These are phyloP conservation scores for Suillus subalutaceus DNA, from an alignment of 768 basidiomycete species.

Conservation along the genomic window DNA sequence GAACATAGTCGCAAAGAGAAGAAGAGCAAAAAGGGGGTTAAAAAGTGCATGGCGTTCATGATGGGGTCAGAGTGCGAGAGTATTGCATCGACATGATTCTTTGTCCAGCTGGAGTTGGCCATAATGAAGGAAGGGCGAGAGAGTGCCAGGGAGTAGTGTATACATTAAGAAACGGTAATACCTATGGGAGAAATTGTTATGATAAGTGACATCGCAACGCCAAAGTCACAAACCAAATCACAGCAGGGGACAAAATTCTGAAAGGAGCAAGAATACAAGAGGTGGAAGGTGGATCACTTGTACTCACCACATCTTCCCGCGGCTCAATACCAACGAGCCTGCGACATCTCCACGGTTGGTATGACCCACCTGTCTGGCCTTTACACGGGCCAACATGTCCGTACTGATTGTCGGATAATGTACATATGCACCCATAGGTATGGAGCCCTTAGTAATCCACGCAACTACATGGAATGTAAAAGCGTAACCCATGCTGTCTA, in stretches of 20 bases:
- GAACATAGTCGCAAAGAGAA: conserved; percentile 25
- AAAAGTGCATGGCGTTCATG: conserved; percentile 49
- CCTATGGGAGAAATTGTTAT: conserved; percentile 37
- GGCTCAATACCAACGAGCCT: conserved; percentile 52
- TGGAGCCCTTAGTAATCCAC: conserved; percentile 49
- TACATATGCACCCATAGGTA: conserved; percentile 87
- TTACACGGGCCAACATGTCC: conserved; percentile 88
- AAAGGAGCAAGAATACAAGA: not conserved
- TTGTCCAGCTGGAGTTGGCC: conserved; percentile 97
- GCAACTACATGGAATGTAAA: conserved; percentile 86
- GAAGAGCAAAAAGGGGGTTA: conserved; percentile 43
- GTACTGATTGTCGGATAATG: conserved; percentile 98
- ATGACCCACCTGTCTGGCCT: conserved; percentile 62
- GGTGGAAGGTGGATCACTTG: conserved; percentile 2
- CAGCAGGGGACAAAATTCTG: not conserved
- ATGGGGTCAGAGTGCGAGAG: conserved; percentile 56
- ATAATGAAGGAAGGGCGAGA: conserved; percentile 75
- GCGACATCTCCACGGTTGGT: conserved; percentile 60
- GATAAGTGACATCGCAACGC: not conserved
- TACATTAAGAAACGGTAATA: conserved; percentile 91
- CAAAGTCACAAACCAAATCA: not conserved
- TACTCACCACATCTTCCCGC: conserved; percentile 65
- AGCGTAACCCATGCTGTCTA: conserved; percentile 98
- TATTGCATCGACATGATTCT: conserved; percentile 78
- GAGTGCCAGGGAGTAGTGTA: conserved; percentile 77